Evolutionary conservation across 1,284 basidiomycete species (phyloP).

Genomic region (Sanghuangporus sanghuang): DNA sequence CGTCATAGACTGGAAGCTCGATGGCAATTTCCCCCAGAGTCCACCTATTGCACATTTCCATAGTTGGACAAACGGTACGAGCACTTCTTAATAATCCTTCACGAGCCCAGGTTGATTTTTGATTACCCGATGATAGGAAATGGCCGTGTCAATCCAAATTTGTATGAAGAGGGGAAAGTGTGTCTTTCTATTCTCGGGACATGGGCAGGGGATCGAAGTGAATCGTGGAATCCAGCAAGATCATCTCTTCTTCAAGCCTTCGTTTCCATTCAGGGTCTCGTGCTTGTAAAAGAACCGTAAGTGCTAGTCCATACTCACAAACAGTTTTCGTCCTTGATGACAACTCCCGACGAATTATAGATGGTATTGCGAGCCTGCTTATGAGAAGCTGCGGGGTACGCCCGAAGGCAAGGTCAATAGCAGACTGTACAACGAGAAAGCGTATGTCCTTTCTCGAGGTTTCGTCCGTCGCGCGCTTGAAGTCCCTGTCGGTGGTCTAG

Average conservation of each 20-base stretch:
- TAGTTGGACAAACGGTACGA: constrained; percentile 79
- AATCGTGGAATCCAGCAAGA: constrained; percentile 76
- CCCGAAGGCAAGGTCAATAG: constrained; percentile 86
- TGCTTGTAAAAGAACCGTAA: constrained; percentile 87
- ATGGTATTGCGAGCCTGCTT: constrained; percentile 90
- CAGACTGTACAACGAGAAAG: constrained; percentile 86
- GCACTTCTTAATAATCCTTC: not conserved
- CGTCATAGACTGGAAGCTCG: constrained; percentile 90
- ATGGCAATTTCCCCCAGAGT: constrained; percentile 81
- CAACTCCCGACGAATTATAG: constrained; percentile 30
- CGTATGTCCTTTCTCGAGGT: constrained; percentile 84
- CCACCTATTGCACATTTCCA: constrained; percentile 88
- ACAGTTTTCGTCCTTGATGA: too few species aligned
- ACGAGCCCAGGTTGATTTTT: not conserved
- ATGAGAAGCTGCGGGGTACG: constrained; percentile 85
- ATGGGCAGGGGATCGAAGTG: constrained; percentile 85
- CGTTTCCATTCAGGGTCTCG: constrained; percentile 90
- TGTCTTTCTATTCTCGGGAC: constrained; percentile 90
- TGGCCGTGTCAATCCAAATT: constrained; percentile 70
- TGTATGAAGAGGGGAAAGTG: constrained; percentile 95
- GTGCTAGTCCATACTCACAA: constrained; percentile 24
- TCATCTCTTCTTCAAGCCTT: constrained; percentile 89
- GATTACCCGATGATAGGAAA: constrained; percentile 38
- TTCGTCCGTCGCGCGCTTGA: constrained; percentile 86
- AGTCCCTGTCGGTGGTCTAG: constrained; percentile 66